phyloP scores from a whole-genome alignment of 148 eudicot genomes.

The Silene uniflora region DNA sequence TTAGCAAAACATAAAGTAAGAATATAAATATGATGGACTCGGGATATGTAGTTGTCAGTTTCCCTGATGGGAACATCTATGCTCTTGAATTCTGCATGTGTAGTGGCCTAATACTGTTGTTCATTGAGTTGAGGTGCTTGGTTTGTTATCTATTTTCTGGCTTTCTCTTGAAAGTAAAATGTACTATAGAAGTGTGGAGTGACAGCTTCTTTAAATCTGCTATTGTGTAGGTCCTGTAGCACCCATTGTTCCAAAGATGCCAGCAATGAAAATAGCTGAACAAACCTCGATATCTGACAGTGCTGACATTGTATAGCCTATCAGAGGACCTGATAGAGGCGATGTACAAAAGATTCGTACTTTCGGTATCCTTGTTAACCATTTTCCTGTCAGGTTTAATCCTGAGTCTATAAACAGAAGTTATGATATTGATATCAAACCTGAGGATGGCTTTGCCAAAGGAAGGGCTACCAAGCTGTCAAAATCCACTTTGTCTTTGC shows the following conservation, averaged over 20 bases:
- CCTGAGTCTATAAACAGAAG: slow-evolving; percentile 33
- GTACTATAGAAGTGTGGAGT: not conserved
- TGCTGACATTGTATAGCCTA: slow-evolving; percentile 29
- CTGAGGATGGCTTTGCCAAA: slow-evolving; percentile 22
- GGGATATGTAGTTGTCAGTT: too few relatives aligned
- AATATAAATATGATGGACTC: too few relatives aligned
- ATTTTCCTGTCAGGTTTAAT: slow-evolving; percentile 51
- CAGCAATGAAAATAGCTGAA: slow-evolving; percentile 27
- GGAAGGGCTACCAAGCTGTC: slow-evolving; percentile 31
- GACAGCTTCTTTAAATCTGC: not conserved
- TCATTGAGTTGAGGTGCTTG: not conserved
- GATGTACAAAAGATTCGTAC: slow-evolving; percentile 29
- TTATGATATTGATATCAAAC: slow-evolving; percentile 58
- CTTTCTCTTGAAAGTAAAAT: too few relatives aligned
- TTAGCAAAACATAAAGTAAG: too few relatives aligned
- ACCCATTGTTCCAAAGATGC: slow-evolving; percentile 21
- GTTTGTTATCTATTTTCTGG: not conserved
- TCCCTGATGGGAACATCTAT: not conserved
- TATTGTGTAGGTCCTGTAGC: slow-evolving; percentile 3
- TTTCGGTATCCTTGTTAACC: slow-evolving; percentile 53
- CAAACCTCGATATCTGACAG: slow-evolving; percentile 16
- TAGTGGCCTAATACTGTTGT: not conserved
- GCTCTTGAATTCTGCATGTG: not conserved
- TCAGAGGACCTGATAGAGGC: slow-evolving; percentile 50
- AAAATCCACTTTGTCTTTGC: slow-evolving; percentile 35